Percentiles rank a stretch among this genome's conserved stretches.
Evolutionary conservation across 805 yeast species (phyloP).

Genomic region (Groenewaldozyma tartarivorans): DNA sequence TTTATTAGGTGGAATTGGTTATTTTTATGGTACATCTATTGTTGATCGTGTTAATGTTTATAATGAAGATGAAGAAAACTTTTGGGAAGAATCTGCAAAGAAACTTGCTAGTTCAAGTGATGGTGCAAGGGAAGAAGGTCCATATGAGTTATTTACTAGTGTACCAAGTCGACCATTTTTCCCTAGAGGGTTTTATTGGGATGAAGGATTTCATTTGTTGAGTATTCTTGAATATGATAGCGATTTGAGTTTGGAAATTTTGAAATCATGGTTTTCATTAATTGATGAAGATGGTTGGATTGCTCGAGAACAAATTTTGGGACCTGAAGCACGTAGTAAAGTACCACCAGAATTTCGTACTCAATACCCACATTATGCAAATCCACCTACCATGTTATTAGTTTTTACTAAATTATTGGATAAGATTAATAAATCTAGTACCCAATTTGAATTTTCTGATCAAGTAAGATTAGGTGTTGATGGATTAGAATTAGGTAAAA

Average conservation of each 20-base stretch:
- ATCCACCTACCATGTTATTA: conserved; percentile 89
- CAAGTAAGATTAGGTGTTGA: neutral
- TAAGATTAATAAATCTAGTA: neutral
- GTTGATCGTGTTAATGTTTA: conserved; percentile 70
- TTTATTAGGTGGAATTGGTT: conserved; percentile 81
- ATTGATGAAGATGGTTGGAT: conserved; percentile 95
- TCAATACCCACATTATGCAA: conserved; percentile 84
- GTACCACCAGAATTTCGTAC: conserved; percentile 78
- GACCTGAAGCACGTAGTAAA: conserved; percentile 78
- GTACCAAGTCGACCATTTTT: conserved; percentile 92
- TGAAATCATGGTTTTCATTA: conserved; percentile 77
- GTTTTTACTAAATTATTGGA: conserved; percentile 23
- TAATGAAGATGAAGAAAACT: conserved; percentile 49
- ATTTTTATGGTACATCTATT: conserved; percentile 71
- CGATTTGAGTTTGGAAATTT: conserved; percentile 68
- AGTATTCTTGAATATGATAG: conserved; percentile 77
- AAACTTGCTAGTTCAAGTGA: conserved; percentile 5
- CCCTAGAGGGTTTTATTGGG: conserved; percentile 98
- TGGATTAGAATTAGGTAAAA: conserved; percentile 26
- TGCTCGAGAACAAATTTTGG: conserved; percentile 89
- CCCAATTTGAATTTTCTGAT: neutral
- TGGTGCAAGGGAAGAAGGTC: conserved; percentile 48
- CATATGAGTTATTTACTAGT: conserved; percentile 64
- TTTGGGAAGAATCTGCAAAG: conserved; percentile 27
- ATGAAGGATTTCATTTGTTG: conserved; percentile 89